Percentiles rank a stretch among this genome's conserved stretches.
Conservation (phyloP, 495 filamentous ascomycete genomes). For the Cladorrhinum samala region DNA sequence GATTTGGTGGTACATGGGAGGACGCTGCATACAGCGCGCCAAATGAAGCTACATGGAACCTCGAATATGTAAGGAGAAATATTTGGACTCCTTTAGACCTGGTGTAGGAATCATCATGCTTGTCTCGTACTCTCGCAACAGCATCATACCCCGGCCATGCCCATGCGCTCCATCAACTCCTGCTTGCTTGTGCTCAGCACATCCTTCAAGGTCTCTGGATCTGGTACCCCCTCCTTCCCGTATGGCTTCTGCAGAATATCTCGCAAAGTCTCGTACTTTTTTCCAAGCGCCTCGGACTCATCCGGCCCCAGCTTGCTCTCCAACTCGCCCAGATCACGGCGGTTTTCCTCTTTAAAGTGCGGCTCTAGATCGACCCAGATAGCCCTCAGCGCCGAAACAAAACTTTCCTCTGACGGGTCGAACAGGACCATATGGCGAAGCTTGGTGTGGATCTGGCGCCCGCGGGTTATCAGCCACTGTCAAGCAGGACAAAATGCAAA, state of each 20-base stretch:
- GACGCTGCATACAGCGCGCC: too few relatives aligned
- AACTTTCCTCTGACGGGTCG: conserved; percentile 16
- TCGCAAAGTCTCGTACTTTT: conserved; percentile 24
- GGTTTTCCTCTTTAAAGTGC: conserved; percentile 22
- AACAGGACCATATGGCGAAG: conserved; percentile 23
- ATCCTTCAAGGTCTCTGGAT: conserved; percentile 15
- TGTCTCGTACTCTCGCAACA: too few relatives aligned
- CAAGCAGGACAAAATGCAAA: neutral
- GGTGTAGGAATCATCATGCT: too few relatives aligned
- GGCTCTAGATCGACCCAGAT: conserved; percentile 30
- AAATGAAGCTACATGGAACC: too few relatives aligned
- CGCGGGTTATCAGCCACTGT: neutral
- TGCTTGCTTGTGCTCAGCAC: conserved; percentile 22
- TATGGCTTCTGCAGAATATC: conserved; percentile 26
- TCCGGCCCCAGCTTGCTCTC: conserved; percentile 19
- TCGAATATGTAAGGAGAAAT: too few relatives aligned
- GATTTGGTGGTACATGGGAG: too few relatives aligned
- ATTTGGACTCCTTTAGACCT: too few relatives aligned
- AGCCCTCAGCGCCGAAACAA: conserved; percentile 19
- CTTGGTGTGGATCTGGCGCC: conserved; percentile 23
- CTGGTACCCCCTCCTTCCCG: conserved; percentile 19
- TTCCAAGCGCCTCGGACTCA: conserved; percentile 18
- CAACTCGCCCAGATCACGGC: conserved; percentile 17
- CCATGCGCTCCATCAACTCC: conserved; percentile 19
- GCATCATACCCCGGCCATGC: too few relatives aligned